Evolutionary conservation across 1,284 basidiomycete genomes (phyloP).

Genomic region (Papiliotrema nemorosa): DNA sequence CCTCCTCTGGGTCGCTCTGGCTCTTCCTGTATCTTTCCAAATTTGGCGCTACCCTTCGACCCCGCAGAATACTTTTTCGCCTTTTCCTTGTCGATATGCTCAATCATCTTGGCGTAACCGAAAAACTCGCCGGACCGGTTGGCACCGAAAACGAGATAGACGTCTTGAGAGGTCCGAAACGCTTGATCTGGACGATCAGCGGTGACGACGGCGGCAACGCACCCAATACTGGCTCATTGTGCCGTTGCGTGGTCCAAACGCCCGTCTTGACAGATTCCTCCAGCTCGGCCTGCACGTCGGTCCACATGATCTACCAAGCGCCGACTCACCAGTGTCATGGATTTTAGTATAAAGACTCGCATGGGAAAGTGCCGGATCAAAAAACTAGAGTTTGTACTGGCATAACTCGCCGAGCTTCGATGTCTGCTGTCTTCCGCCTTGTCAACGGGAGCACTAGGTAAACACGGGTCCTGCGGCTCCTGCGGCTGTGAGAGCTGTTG

Average conservation of each 20-base stretch:
- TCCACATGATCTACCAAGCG: neutral
- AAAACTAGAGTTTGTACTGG: slow-evolving; percentile 53
- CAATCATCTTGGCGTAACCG: slow-evolving; percentile 67
- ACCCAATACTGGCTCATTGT: slow-evolving; percentile 77
- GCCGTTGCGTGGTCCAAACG: slow-evolving; percentile 86
- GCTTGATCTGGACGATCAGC: slow-evolving; percentile 67
- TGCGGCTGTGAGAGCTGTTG: slow-evolving; percentile 24
- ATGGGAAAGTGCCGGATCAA: slow-evolving; percentile 71
- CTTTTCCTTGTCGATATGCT: slow-evolving; percentile 39
- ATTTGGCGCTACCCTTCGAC: neutral
- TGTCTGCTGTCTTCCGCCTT: slow-evolving; percentile 12
- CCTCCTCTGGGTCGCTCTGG: slow-evolving; percentile 13
- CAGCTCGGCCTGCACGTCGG: slow-evolving; percentile 60
- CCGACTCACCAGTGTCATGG: slow-evolving; percentile 64
- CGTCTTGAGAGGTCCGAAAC: slow-evolving; percentile 78
- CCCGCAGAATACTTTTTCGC: slow-evolving; percentile 16
- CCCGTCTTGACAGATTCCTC: slow-evolving; percentile 77
- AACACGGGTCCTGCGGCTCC: slow-evolving; percentile 33
- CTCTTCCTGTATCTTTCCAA: slow-evolving; percentile 2
- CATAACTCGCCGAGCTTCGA: slow-evolving; percentile 59
- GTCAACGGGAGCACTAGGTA: slow-evolving; percentile 24
- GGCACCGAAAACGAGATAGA: slow-evolving; percentile 84
- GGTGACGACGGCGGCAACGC: neutral
- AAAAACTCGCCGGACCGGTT: slow-evolving; percentile 80
- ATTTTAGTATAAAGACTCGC: slow-evolving; percentile 91